These are phyloP conservation scores for Lentinula novae-zelandiae DNA, from an alignment of 1,284 basidiomycete genomes.

Conservation along the genomic window DNA sequence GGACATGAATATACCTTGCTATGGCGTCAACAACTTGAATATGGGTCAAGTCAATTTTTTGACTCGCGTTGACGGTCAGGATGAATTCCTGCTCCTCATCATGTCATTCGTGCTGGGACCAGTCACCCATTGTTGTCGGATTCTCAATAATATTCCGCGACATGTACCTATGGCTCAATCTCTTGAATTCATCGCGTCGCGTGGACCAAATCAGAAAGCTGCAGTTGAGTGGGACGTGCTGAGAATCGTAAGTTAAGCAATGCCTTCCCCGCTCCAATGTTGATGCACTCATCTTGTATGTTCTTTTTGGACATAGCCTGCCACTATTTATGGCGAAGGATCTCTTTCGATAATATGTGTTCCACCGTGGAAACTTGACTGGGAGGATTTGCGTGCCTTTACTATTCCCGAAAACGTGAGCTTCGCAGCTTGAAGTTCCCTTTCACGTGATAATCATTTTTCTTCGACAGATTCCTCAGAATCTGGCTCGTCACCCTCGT, in stretches of 20 bases:
- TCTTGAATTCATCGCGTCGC: not conserved
- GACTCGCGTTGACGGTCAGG: not conserved
- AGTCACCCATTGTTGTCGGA: not conserved
- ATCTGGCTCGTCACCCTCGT: not conserved
- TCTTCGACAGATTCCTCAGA: not conserved
- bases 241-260: not conserved
- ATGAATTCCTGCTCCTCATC: not conserved
- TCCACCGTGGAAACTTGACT: slow-evolving; percentile 1
- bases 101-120: slow-evolving; percentile 1
- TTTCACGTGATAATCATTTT: not conserved
- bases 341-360: not conserved
- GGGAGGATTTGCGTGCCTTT: not conserved
- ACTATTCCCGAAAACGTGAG: not conserved
- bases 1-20: slow-evolving; percentile 1
- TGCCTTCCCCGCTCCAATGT: not conserved
- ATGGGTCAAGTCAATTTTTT: not conserved
- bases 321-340: not conserved
- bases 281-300: not conserved
- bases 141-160: not conserved
- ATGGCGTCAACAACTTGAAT: not conserved
- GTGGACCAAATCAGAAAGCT: not conserved
- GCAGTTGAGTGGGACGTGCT: not conserved
- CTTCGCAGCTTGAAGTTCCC: not conserved
- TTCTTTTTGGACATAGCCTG: not conserved
- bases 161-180: not conserved